These are phyloP conservation scores for Epicoccum sorghinum DNA, from an alignment of 2,329 filamentous ascomycete genomes.

Conservation along the genomic window DNA sequence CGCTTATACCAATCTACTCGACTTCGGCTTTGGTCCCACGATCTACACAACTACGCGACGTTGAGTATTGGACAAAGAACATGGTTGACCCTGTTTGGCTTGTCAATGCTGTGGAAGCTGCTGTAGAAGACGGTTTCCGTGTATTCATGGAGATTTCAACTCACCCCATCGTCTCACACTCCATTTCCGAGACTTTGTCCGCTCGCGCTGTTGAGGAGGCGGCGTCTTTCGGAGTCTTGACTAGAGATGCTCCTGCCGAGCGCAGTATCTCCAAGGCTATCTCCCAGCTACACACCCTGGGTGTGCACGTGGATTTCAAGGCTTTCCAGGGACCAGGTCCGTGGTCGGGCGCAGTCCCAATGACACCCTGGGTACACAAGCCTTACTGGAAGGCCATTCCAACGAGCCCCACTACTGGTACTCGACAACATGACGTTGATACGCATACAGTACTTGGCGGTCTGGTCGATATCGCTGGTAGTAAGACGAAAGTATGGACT, in stretches of 20 bases:
- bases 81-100: slow-evolving; percentile 50
- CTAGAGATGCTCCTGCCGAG: slow-evolving; percentile 32
- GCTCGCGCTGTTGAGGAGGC: slow-evolving; percentile 40
- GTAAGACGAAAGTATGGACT: slow-evolving; percentile 22
- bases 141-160: slow-evolving; percentile 52
- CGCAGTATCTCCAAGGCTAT: slow-evolving; percentile 37
- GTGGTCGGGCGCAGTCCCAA: slow-evolving; percentile 19
- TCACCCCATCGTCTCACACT: slow-evolving; percentile 52
- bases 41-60: slow-evolving; percentile 28
- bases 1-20: slow-evolving; percentile 45
- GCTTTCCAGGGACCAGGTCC: slow-evolving; percentile 5
- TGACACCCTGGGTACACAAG: slow-evolving; percentile 37
- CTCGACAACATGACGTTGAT: slow-evolving; percentile 20
- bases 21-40: slow-evolving; percentile 40
- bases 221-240: slow-evolving; percentile 42
- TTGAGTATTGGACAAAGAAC: slow-evolving; percentile 50
- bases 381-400: slow-evolving; percentile 25
- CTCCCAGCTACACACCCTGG: slow-evolving; percentile 38
- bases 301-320: slow-evolving; percentile 36
- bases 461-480: slow-evolving; percentile 17
- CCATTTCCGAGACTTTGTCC: slow-evolving; percentile 49
- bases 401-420: not conserved
- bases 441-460: slow-evolving; percentile 25
- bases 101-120: slow-evolving; percentile 43
- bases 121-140: slow-evolving; percentile 47